phyloP scores from a whole-genome alignment of 768 basidiomycete species.

The Tulasnella sp. region DNA sequence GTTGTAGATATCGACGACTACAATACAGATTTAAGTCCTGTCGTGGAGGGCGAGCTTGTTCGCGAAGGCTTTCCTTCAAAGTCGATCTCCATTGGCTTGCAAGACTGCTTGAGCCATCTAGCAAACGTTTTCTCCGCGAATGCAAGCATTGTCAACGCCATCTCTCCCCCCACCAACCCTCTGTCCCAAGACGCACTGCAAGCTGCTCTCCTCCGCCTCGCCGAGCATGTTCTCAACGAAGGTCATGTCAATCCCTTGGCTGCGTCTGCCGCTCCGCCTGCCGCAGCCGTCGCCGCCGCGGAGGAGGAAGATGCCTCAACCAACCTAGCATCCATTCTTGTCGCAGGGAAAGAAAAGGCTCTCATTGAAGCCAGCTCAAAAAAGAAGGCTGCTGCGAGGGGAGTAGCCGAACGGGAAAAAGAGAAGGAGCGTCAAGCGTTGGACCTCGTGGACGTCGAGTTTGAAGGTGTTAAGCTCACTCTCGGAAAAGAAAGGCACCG shows the following conservation, averaged over 20 bases:
- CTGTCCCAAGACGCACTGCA: constrained; percentile 46
- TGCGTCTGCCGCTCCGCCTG: constrained; percentile 54
- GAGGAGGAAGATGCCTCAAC: constrained; percentile 80
- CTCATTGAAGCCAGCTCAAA: constrained; percentile 82
- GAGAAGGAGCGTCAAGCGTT: constrained; percentile 78
- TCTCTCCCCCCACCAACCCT: constrained; percentile 53
- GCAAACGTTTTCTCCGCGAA: constrained; percentile 67
- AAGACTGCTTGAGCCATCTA: constrained; percentile 67
- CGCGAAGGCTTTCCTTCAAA: constrained; percentile 34
- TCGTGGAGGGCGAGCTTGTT: constrained; percentile 67
- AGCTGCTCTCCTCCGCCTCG: constrained; percentile 57
- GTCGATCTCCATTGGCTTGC: constrained; percentile 18
- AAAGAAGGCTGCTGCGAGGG: constrained; percentile 58
- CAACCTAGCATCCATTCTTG: constrained; percentile 84
- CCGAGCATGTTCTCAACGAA: constrained; percentile 56
- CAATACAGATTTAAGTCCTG: constrained; percentile 69
- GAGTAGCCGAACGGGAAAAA: constrained; percentile 74
- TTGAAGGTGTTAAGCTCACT: constrained; percentile 52
- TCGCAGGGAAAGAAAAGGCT: constrained; percentile 86
- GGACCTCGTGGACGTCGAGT: constrained; percentile 73
- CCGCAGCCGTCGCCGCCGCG: constrained; percentile 1
- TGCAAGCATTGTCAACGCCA: constrained; percentile 53
- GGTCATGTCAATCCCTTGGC: constrained; percentile 63
- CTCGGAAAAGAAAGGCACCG: constrained; percentile 85
- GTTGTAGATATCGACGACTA: constrained; percentile 78